These are phyloP conservation scores for Zea mays DNA, from an alignment of 176 grass and related monocot genomes.

Conservation along the genomic window DNA sequence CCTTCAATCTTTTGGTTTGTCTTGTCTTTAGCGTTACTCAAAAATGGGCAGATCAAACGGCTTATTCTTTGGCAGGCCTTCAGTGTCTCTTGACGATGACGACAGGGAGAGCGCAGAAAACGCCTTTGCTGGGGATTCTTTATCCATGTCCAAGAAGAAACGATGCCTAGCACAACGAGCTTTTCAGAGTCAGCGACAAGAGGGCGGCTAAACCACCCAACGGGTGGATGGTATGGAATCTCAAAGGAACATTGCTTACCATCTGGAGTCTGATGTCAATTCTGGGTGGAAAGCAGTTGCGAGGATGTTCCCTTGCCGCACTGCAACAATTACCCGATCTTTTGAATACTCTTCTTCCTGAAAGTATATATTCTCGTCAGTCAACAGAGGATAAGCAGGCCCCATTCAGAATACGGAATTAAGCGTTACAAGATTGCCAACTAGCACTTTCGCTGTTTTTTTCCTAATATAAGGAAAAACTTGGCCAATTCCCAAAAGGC, in stretches of 20 bases:
- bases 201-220: not conserved
- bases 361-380: slow-evolving; percentile 6
- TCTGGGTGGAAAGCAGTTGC: slow-evolving; percentile 97
- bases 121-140: slow-evolving; percentile 51
- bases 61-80: slow-evolving; percentile 29
- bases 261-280: slow-evolving; percentile 88
- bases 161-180: slow-evolving; percentile 49
- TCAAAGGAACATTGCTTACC: slow-evolving; percentile 36
- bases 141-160: slow-evolving; percentile 79
- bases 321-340: slow-evolving; percentile 80
- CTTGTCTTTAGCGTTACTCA: slow-evolving; percentile 46
- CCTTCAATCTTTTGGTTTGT: not conserved
- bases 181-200: not conserved
- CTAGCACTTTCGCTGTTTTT: not conserved
- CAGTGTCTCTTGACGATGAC: slow-evolving; percentile 25
- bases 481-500: not conserved
- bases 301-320: slow-evolving; percentile 82
- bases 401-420: not conserved
- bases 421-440: not conserved
- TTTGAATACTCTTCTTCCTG: slow-evolving; percentile 71
- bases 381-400: not conserved
- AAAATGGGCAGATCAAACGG: slow-evolving; percentile 81
- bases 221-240: not conserved
- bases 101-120: slow-evolving; percentile 32
- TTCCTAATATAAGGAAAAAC: not conserved